Conservation (phyloP, 805 yeast genomes). For the Lipomyces starkeyi region DNA sequence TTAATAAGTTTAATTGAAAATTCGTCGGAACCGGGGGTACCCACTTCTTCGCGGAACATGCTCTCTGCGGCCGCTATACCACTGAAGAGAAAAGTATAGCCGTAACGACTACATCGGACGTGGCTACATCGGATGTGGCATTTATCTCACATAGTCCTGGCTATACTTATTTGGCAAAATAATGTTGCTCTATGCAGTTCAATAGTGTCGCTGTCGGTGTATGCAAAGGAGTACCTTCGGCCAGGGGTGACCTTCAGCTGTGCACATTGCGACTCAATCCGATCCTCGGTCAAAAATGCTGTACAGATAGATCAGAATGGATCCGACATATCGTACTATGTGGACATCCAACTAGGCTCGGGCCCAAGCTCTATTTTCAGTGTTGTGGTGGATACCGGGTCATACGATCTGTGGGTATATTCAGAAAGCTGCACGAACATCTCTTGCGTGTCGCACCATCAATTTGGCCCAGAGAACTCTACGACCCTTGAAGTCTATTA, state of each 20-base stretch:
- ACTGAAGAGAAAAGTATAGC: background rate
- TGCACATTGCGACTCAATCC: background rate
- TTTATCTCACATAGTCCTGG: background rate
- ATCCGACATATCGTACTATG: slow-evolving; percentile 43
- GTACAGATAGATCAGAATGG: slow-evolving; percentile 39
- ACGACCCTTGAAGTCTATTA: slow-evolving; percentile 22
- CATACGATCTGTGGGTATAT: slow-evolving; percentile 68
- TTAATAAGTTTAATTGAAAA: no score
- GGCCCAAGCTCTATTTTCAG: slow-evolving; percentile 49
- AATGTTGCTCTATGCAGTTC: slow-evolving; percentile 1
- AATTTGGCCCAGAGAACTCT: slow-evolving; percentile 30
- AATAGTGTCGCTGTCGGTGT: background rate
- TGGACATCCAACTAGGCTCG: slow-evolving; percentile 41
- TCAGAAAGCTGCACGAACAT: slow-evolving; percentile 55
- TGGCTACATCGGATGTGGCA: background rate
- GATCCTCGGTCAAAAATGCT: slow-evolving; percentile 14
- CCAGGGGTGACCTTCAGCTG: background rate
- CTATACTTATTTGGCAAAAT: background rate
- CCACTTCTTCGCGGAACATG: background rate
- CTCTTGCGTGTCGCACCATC: slow-evolving; percentile 51
- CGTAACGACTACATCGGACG: background rate
- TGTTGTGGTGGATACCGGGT: slow-evolving; percentile 67
- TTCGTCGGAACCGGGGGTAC: background rate
- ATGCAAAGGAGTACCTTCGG: slow-evolving; percentile 1
- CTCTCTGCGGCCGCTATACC: background rate